These are phyloP conservation scores for Pholiota molesta DNA, from an alignment of 768 basidiomycete genomes.

Conservation along the genomic window DNA sequence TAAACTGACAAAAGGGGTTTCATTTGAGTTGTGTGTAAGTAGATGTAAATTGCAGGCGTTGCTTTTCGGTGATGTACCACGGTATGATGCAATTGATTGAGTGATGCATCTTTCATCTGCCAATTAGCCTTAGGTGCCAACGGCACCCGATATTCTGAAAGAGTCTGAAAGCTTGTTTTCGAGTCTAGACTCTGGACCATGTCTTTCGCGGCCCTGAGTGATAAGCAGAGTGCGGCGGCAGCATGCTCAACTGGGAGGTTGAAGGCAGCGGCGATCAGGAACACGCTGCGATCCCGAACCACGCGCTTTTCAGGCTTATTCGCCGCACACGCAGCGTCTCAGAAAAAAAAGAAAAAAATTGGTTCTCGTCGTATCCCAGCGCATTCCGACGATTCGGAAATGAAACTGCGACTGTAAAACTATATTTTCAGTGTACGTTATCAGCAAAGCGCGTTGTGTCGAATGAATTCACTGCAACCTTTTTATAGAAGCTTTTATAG, in stretches of 20 bases:
- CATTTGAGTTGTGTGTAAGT: constrained; percentile 14
- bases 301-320: neutral
- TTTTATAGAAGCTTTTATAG: too few relatives aligned
- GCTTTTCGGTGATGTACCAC: constrained; percentile 6
- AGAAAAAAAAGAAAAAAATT: neutral
- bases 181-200: neutral
- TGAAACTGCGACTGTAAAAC: neutral
- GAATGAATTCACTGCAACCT: neutral
- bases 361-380: neutral
- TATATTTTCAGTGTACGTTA: neutral
- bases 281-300: neutral
- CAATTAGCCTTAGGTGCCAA: neutral
- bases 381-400: neutral
- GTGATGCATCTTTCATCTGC: neutral
- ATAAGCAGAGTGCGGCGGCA: neutral
- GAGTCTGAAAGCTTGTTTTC: neutral
- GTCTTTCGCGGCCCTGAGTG: neutral
- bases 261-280: constrained; percentile 8
- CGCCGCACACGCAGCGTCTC: neutral
- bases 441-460: neutral
- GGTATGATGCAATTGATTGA: constrained; percentile 7
- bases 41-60: constrained; percentile 15
- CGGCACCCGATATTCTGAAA: neutral
- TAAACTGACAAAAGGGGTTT: neutral
- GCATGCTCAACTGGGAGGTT: neutral